phyloP scores from a whole-genome alignment of 2,329 filamentous ascomycete species.

The Stromatinia cepivora region DNA sequence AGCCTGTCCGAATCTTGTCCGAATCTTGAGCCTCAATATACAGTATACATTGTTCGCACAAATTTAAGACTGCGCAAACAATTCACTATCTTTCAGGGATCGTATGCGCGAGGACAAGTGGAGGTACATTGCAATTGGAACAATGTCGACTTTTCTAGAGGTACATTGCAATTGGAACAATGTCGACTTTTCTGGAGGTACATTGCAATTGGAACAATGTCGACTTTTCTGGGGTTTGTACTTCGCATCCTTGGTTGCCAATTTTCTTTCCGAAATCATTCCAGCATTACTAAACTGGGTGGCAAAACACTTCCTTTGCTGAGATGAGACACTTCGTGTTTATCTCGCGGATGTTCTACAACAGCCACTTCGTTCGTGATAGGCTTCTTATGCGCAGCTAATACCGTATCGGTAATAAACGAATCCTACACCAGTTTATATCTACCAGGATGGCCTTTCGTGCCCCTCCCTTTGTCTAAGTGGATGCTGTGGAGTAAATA shows the following conservation, averaged over 20 bases:
- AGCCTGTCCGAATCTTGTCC: neutral
- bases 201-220: neutral
- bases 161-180: neutral
- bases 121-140: neutral
- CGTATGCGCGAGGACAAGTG: neutral
- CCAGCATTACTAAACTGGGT: neutral
- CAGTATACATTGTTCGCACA: neutral
- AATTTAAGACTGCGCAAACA: neutral
- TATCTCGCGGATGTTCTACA: slow-evolving; percentile 6
- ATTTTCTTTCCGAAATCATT: neutral
- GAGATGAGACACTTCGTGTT: neutral
- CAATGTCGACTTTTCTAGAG: neutral
- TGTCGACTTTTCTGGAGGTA: neutral
- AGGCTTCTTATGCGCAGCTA: slow-evolving; percentile 16
- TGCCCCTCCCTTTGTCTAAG: slow-evolving; percentile 21
- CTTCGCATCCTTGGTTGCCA: neutral
- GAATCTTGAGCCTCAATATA: slow-evolving; percentile 21
- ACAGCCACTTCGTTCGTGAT: slow-evolving; percentile 21
- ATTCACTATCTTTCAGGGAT: neutral
- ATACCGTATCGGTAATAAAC: slow-evolving; percentile 14
- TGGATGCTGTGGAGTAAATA: slow-evolving; percentile 14
- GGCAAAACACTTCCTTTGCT: slow-evolving; percentile 3
- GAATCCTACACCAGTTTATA: slow-evolving; percentile 14
- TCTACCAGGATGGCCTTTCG: slow-evolving; percentile 11
- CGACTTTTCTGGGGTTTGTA: neutral